These are phyloP conservation scores for Penicillium sp. DNA, from an alignment of 2,329 filamentous ascomycete species.

Conservation along the genomic window DNA sequence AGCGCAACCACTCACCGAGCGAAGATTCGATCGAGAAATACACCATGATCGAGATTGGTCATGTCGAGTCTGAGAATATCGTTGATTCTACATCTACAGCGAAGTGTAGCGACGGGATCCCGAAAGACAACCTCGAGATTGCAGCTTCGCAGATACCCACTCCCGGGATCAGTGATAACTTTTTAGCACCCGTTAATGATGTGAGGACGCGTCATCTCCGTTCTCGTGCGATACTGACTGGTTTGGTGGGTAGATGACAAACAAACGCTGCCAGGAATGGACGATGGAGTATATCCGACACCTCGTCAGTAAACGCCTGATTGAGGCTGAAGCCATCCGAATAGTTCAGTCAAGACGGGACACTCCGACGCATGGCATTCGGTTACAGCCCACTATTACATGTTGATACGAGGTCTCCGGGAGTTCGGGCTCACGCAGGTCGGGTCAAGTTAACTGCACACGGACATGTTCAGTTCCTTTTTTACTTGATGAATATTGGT, in stretches of 20 bases:
- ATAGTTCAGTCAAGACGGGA: conserved; percentile 32
- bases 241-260: conserved; percentile 24
- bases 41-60: conserved; percentile 20
- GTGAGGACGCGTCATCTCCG: conserved; percentile 13
- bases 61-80: conserved; percentile 23
- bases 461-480: not conserved
- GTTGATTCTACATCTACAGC: conserved; percentile 11
- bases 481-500: too few species aligned
- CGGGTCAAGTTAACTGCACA: not conserved
- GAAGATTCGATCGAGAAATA: conserved; percentile 10
- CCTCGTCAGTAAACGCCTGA: conserved; percentile 22
- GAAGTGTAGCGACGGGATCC: conserved; percentile 17
- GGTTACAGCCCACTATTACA: conserved; percentile 14
- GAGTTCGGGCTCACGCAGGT: not conserved
- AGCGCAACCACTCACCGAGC: conserved; percentile 24
- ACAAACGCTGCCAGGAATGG: conserved; percentile 36
- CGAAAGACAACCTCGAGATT: conserved; percentile 26
- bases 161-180: conserved; percentile 33
- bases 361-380: conserved; percentile 29
- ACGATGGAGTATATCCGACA: conserved; percentile 32
- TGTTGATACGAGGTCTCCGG: not conserved
- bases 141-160: conserved; percentile 28
- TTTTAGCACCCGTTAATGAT: conserved; percentile 36
- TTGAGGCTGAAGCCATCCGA: conserved; percentile 22
- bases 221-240: not conserved